These are phyloP conservation scores for Macrophomina phaseolina DNA, from an alignment of 2,329 filamentous ascomycete genomes.

Conservation along the genomic window DNA sequence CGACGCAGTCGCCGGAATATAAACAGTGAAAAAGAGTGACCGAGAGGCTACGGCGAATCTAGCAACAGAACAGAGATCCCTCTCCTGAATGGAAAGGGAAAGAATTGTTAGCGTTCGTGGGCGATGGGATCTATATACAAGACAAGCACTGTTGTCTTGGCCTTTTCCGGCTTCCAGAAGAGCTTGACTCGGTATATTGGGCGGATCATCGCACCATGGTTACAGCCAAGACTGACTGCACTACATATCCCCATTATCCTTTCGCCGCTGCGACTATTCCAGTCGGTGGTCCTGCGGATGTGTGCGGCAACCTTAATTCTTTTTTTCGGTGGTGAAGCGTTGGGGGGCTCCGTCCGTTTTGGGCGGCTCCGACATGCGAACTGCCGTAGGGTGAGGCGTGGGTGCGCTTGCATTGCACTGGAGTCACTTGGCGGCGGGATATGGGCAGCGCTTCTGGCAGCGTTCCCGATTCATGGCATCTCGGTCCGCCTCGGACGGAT, in stretches of 20 bases:
- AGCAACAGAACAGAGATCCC: not conserved
- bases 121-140: not conserved
- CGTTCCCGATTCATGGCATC: too few relatives aligned
- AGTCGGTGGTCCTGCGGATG: constrained; percentile 1
- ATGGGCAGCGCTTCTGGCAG: not conserved
- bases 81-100: not conserved
- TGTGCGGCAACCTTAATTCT: constrained; percentile 7
- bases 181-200: constrained; percentile 5
- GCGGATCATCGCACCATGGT: constrained; percentile 4
- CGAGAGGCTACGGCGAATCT: not conserved
- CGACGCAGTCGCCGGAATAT: not conserved
- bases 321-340: not conserved
- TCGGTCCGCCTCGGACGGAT: too few relatives aligned
- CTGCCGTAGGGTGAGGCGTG: not conserved
- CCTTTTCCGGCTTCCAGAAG: not conserved
- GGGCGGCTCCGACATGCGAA: not conserved
- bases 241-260: not conserved
- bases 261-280: not conserved
- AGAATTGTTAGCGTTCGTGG: not conserved
- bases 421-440: not conserved
- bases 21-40: not conserved
- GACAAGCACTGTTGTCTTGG: not conserved
- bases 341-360: not conserved
- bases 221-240: constrained; percentile 1
- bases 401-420: not conserved